A percentile compares a stretch with the other conserved stretches of the same genome.
These are phyloP conservation scores for Pleodorina starrii DNA, from an alignment of 139 green algal genomes.

Conservation along the genomic window DNA sequence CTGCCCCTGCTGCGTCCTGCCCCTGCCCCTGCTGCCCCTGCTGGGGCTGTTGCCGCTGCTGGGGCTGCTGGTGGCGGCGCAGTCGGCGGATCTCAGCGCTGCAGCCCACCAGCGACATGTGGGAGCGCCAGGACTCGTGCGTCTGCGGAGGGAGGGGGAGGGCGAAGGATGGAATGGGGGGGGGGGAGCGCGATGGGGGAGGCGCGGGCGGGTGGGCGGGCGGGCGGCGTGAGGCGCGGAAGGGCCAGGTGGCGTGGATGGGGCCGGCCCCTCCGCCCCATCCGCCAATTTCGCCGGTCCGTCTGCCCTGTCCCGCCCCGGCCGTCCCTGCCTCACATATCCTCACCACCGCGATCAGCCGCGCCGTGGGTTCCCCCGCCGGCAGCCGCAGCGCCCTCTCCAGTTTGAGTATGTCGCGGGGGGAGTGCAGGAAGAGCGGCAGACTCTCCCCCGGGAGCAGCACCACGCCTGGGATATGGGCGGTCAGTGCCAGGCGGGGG, in stretches of 20 bases:
- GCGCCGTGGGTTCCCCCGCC: not conserved
- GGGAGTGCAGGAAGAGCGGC: slow-evolving; percentile 35
- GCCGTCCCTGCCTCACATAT: not conserved
- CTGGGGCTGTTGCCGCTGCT: not conserved
- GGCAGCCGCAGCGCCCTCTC: slow-evolving; percentile 21
- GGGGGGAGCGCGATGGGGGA: not conserved
- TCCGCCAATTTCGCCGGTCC: not conserved
- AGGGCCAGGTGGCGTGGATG: too few relatives aligned
- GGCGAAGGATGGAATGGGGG: not conserved
- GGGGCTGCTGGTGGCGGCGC: not conserved
- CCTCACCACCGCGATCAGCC: slow-evolving; percentile 35
- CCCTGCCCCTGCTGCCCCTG: not conserved
- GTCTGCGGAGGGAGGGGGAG: not conserved
- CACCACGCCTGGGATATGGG: slow-evolving; percentile 1
- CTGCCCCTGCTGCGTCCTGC: not conserved
- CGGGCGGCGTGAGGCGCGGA: too few relatives aligned
- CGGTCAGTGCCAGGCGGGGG: too few relatives aligned
- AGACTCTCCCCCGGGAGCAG: slow-evolving; percentile 25
- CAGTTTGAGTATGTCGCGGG: slow-evolving; percentile 33
- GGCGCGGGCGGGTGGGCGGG: not conserved
- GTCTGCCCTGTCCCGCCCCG: not conserved
- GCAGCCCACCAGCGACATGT: slow-evolving; percentile 17
- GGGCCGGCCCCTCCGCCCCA: too few relatives aligned
- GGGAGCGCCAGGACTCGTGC: slow-evolving; percentile 12
- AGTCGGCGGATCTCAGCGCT: slow-evolving; percentile 29